Conservation (phyloP, 306 rosid genomes). For the Urtica urens region DNA sequence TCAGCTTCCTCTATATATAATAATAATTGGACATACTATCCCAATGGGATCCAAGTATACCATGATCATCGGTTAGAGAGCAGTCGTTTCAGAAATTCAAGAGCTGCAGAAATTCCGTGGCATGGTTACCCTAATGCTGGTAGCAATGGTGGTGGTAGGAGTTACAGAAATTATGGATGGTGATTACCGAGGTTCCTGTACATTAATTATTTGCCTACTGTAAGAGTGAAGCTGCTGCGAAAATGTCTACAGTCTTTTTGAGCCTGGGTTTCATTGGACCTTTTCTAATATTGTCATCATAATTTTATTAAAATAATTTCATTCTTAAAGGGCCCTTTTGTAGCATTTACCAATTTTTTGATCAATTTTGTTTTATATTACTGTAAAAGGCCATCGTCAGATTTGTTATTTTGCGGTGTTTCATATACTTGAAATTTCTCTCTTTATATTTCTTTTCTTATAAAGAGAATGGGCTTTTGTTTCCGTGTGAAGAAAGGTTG, state of each 20-base stretch:
- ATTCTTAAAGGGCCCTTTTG: too few species aligned
- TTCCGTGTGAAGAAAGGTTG: too few species aligned
- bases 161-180: conserved; percentile 34
- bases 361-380: too few species aligned
- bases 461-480: too few species aligned
- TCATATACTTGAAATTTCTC: too few species aligned
- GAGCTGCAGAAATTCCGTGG: conserved; percentile 33
- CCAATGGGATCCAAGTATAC: background rate
- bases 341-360: too few species aligned
- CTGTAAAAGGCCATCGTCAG: too few species aligned
- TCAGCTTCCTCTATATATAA: background rate
- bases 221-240: background rate
- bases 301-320: background rate
- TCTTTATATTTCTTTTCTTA: too few species aligned
- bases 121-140: conserved; percentile 32
- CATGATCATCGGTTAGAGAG: conserved; percentile 11
- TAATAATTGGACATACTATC: background rate
- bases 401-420: too few species aligned
- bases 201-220: background rate
- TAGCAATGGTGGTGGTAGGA: conserved; percentile 33
- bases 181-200: conserved; percentile 29
- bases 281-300: background rate
- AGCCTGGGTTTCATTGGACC: background rate
- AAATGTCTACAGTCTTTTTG: background rate
- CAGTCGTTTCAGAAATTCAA: conserved; percentile 30